Conservation (phyloP, 2,329 filamentous ascomycete genomes). For the Pseudogymnoascus sp. region DNA sequence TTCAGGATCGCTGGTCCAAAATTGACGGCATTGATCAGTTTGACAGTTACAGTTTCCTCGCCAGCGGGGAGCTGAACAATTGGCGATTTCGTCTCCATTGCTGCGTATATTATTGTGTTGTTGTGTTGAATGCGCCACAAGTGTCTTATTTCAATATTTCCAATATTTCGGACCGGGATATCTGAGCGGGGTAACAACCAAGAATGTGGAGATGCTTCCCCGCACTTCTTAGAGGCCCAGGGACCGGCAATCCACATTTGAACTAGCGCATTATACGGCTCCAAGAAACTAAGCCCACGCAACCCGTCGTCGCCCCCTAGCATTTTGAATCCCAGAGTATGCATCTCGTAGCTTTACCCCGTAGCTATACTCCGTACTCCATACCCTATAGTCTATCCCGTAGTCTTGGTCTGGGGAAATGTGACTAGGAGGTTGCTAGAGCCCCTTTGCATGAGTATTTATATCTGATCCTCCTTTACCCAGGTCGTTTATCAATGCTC, state of each 20-base stretch:
- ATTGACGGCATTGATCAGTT: slow-evolving; percentile 1
- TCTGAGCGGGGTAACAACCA: not conserved
- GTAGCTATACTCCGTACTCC: not conserved
- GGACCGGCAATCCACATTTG: not conserved
- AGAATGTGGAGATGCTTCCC: not conserved
- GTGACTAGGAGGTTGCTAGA: not conserved
- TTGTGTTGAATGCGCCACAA: not conserved
- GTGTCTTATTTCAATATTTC: not conserved
- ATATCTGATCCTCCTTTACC: not conserved
- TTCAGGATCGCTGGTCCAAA: not conserved
- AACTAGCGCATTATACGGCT: not conserved
- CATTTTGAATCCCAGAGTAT: not conserved
- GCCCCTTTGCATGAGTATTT: not conserved
- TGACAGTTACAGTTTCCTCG: not conserved
- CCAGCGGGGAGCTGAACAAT: not conserved
- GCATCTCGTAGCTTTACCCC: not conserved
- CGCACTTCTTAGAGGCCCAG: not conserved
- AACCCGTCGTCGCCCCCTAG: not conserved
- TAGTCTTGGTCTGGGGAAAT: not conserved
- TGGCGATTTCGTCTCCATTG: not conserved
- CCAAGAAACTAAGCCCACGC: not conserved
- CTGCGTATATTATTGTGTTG: not conserved
- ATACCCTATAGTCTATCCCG: not conserved
- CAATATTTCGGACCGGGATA: not conserved
- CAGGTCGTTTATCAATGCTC: not conserved